Conservation (phyloP, 176 grass and related monocot species). For the Carex pumila region DNA sequence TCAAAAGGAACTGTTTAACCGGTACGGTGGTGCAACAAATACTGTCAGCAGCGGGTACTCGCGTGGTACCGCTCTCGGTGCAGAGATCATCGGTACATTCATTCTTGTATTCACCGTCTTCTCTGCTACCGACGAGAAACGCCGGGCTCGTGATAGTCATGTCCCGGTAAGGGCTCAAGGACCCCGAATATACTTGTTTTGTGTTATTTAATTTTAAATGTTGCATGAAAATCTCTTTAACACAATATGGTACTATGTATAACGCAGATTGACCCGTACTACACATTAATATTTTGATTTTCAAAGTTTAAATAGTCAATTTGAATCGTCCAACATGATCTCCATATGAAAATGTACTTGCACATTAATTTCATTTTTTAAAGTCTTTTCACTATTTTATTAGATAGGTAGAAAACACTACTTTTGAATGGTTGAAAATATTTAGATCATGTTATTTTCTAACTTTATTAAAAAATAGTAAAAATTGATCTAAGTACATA, state of each 20-base stretch:
- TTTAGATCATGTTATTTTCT: too few relatives aligned
- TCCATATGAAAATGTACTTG: too few relatives aligned
- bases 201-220: neutral
- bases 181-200: neutral
- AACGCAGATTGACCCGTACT: too few relatives aligned
- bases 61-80: conserved; percentile 20
- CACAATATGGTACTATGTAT: neutral
- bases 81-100: conserved; percentile 41
- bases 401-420: too few relatives aligned
- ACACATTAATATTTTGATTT: too few relatives aligned
- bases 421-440: too few relatives aligned
- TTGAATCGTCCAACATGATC: too few relatives aligned
- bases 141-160: conserved; percentile 35
- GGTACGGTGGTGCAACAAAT: conserved; percentile 28
- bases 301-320: too few relatives aligned
- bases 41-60: conserved; percentile 12
- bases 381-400: too few relatives aligned
- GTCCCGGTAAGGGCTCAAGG: conserved; percentile 22
- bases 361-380: too few relatives aligned
- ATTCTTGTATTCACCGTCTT: conserved; percentile 47
- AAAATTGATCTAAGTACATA: too few relatives aligned
- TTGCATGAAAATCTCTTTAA: neutral
- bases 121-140: conserved; percentile 44
- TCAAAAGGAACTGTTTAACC: conserved; percentile 6
- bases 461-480: too few relatives aligned